Evolutionary conservation across 306 rosid species (phyloP).

Genomic region (Citrullus amarus): DNA sequence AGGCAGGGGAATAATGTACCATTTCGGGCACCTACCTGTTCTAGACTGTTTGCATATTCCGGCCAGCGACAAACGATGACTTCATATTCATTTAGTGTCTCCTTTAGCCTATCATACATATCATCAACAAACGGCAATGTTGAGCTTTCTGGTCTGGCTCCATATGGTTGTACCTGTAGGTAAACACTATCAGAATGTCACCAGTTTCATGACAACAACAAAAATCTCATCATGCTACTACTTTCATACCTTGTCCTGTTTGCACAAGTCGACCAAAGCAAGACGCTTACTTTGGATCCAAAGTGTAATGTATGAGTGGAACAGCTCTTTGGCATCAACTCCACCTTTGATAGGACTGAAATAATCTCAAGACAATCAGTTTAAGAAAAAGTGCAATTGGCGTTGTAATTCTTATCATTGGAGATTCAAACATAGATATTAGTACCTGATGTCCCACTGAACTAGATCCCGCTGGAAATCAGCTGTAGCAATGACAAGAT

Average conservation of each 20-base stretch:
- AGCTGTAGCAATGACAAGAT: conserved; percentile 82
- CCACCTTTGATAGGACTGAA: conserved; percentile 75
- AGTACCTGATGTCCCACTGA: conserved; percentile 64
- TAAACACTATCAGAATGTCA: neutral
- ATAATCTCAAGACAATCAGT: neutral
- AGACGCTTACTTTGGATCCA: conserved; percentile 89
- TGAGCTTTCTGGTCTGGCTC: conserved; percentile 74
- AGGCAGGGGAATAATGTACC: neutral
- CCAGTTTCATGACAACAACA: conserved; percentile 22
- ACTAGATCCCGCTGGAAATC: conserved; percentile 82
- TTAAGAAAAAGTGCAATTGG: neutral
- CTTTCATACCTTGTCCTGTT: conserved; percentile 88
- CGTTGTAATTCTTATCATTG: neutral
- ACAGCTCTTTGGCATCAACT: conserved; percentile 89
- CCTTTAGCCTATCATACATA: conserved; percentile 81
- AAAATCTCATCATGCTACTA: conserved; percentile 1
- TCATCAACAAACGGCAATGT: conserved; percentile 94
- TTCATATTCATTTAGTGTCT: conserved; percentile 69
- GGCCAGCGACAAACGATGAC: conserved; percentile 97
- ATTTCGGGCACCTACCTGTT: conserved; percentile 55
- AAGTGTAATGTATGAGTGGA: conserved; percentile 72
- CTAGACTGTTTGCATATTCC: conserved; percentile 66
- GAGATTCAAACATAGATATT: neutral
- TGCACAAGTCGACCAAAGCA: conserved; percentile 77
- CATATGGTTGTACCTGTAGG: conserved; percentile 15